phyloP scores from a whole-genome alignment of 257 asterid species.

The Perilla frutescens region DNA sequence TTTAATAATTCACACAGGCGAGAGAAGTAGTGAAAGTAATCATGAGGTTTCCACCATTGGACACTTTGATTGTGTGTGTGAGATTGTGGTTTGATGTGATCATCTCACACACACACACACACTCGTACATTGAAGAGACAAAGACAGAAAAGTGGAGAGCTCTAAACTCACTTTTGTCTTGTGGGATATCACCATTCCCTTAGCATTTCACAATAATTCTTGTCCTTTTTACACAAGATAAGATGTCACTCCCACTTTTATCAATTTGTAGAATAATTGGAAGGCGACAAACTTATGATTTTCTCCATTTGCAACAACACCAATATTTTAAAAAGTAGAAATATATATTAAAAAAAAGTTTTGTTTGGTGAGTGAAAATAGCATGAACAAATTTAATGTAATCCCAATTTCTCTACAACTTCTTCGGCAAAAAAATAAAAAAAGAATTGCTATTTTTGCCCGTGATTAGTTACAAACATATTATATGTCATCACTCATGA shows the following conservation, averaged over 20 bases:
- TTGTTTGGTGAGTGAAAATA: too few relatives aligned
- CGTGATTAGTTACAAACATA: too few relatives aligned
- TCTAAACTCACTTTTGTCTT: slow-evolving; percentile 23
- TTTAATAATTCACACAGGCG: too few relatives aligned
- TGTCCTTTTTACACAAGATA: slow-evolving; percentile 36
- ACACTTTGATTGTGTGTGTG: slow-evolving; percentile 7
- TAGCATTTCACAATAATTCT: slow-evolving; percentile 34
- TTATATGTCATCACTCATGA: too few relatives aligned
- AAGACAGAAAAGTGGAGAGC: slow-evolving; percentile 6
- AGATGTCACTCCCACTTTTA: slow-evolving; percentile 35
- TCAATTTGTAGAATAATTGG: slow-evolving; percentile 27
- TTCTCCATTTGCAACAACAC: neutral
- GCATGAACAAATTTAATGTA: too few relatives aligned
- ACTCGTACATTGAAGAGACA: neutral
- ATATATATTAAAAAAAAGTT: neutral
- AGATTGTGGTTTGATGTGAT: slow-evolving; percentile 25
- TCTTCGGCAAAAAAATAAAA: too few relatives aligned
- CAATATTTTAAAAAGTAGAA: neutral
- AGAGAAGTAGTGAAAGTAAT: neutral
- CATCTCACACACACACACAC: neutral
- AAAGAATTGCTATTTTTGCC: too few relatives aligned
- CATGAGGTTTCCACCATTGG: slow-evolving; percentile 24
- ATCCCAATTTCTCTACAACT: too few relatives aligned
- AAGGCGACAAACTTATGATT: slow-evolving; percentile 3
- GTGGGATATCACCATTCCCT: slow-evolving; percentile 38